Base-by-base conservation (phyloP, 306 rosid species). In the Corylus americana region DNA sequence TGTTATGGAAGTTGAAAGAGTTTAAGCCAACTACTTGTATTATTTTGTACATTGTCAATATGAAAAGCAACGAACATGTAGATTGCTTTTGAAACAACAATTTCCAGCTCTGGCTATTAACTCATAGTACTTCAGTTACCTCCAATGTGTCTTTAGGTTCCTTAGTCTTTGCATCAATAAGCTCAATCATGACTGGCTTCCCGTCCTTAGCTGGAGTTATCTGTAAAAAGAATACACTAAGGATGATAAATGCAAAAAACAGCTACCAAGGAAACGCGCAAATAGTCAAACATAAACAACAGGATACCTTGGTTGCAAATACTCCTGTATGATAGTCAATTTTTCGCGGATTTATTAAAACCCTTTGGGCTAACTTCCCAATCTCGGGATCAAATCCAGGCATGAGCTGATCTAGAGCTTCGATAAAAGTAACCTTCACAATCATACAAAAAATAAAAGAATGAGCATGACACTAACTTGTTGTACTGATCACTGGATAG, bases 341-440 rank as follows among this genome's bases (percentile, higher is more conserved):
- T 68, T 86, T 90, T 29, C 99, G 89, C 53, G 99, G 97, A 83
- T 91, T 95, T 73, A 95, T 90, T 45, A 95, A 90, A 85, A 95
- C 94, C 86, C 99, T 89, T 49, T 95, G 98, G 83, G 99, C 99
- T 83, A 95, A 87, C 85, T 95, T 95, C 83, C 99, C 90, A 70
- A 95, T 95, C 90, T 95, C 99, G 37, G 99, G 99, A 89, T 95
- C 99, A 93, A 95, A 95, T 80, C 99, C 99, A 79, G 99, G 99
- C 99, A 95, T 93, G 63, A 95, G 98, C 90, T 93, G 99, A 86
- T 93, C 98, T 74, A 95, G 85, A 81, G 99, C 99, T 86, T 95
- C 99, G 72, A 95, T 50, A 77, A 95, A 95, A 69, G 99, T 95
- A 86, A 95, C 99, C 99, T 95, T 83, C 80, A 88, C 71, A 42